A percentile compares a stretch with the other conserved stretches of the same genome.
Evolutionary conservation across 805 yeast genomes (phyloP).

Genomic region (Priceomyces melissophilus): DNA sequence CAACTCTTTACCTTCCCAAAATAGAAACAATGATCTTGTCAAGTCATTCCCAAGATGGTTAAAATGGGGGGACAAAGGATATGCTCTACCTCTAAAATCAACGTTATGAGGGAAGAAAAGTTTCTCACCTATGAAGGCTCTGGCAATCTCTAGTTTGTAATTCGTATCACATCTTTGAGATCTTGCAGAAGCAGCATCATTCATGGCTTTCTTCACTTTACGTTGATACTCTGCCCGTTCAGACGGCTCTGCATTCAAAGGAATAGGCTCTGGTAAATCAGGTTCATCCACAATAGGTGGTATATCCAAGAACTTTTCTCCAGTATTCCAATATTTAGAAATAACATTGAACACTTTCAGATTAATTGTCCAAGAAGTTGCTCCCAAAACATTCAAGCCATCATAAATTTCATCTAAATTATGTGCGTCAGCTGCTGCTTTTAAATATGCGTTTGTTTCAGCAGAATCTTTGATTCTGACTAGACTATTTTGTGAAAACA

Average conservation of each 20-base stretch:
- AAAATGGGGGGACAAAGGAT: conserved; percentile 76
- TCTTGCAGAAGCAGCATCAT: conserved; percentile 63
- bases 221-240: conserved; percentile 67
- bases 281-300: conserved; percentile 48
- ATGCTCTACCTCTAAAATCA: conserved; percentile 64
- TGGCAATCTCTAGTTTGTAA: conserved; percentile 90
- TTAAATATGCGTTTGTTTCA: conserved; percentile 85
- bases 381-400: conserved; percentile 83
- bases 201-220: conserved; percentile 51
- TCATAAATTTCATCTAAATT: conserved; percentile 64
- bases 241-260: conserved; percentile 69
- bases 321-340: conserved; percentile 83
- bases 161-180: conserved; percentile 93
- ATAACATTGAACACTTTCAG: conserved; percentile 63
- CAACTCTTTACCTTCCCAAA: conserved; percentile 72
- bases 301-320: conserved; percentile 70
- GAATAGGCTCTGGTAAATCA: conserved; percentile 45
- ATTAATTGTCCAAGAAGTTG: conserved; percentile 91
- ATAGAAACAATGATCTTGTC: conserved; percentile 65
- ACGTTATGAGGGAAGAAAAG: conserved; percentile 77
- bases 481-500: conserved; percentile 57
- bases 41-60: conserved; percentile 79
- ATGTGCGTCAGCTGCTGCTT: conserved; percentile 73
- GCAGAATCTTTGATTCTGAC: conserved; percentile 81
- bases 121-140: conserved; percentile 78